Evolutionary conservation across 495 filamentous ascomycete species (phyloP), one percentile per base, ranked within the genome.

Genomic region (Aspergillus kassunensis): DNA sequence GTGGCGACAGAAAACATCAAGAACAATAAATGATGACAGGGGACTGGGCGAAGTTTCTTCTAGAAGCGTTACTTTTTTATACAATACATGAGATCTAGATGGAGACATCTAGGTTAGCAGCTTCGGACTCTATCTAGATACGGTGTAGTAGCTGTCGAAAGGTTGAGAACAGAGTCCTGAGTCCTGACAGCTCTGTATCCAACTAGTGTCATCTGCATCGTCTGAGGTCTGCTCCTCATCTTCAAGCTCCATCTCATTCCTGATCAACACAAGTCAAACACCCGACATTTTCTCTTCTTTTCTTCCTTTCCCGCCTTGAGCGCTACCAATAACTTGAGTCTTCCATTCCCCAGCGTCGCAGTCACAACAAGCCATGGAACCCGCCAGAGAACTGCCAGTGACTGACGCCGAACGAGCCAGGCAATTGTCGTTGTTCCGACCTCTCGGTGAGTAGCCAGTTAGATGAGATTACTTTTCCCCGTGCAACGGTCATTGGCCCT

Each of bases 391-490:
- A 42, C 39, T 16, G n/a, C n/a, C n/a, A n/a, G n/a, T n/a, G 44
- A 25, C 74, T 58, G 73, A 76, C 65, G 72, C 71, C 55, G 70
- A 75, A 67, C 66, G 64, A 61, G 73, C 71, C 48, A 67, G 69
- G 56, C 56, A 75, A 43, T 59, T 76, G 62, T 76, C 73, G 53
- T 66, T 76, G 40, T 75, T 76, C 58, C 67, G 73, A 49, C 73
- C 73, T 54, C 58, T 76, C 59, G 73, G 73, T 76, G 64, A 60
- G 59, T 60, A 68, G 51, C 73, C 73, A 76, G 62, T 76, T 57
- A 74, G 47, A 66, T 44, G 42, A 53, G 44, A 36, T 12, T 55
- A 35, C 55, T 35, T 44, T 58, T 44, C 66, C 73, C 62, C 73
- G 73, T 76, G 73, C 67, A 61, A 62, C 51, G 53, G 63, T 61